phyloP scores from a whole-genome alignment of 2,329 filamentous ascomycete genomes.

The Cladophialophora psammophila region DNA sequence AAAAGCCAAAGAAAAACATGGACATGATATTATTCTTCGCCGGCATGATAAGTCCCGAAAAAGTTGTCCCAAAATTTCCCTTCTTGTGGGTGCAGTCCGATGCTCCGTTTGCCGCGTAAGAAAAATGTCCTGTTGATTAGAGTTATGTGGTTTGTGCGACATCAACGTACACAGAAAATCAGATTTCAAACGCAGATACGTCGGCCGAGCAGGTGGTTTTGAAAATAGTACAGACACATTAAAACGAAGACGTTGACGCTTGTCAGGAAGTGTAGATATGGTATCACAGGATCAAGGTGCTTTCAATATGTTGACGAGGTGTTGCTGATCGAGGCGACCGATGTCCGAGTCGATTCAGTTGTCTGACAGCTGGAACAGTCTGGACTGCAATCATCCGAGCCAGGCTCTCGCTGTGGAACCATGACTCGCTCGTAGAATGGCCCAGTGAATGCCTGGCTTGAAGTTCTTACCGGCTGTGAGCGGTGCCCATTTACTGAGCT shows the following conservation, averaged over 20 bases:
- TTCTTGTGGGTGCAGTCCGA: conserved; percentile 6
- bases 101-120: not conserved
- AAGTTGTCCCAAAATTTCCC: not conserved
- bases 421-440: conserved; percentile 29
- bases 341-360: conserved; percentile 29
- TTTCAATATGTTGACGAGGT: conserved; percentile 30
- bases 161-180: not conserved
- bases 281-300: not conserved
- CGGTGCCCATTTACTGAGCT: conserved; percentile 21
- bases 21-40: not conserved
- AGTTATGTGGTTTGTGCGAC: conserved; percentile 13
- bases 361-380: conserved; percentile 31
- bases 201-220: not conserved
- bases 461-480: conserved; percentile 26
- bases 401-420: conserved; percentile 25
- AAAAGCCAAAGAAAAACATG: not conserved
- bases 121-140: conserved; percentile 9
- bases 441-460: conserved; percentile 25
- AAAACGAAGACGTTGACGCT: not conserved
- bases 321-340: conserved; percentile 31
- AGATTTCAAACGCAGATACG: not conserved
- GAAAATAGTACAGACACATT: conserved; percentile 7
- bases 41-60: conserved; percentile 11
- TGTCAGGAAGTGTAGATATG: not conserved
- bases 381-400: conserved; percentile 31